Evolutionary conservation across 805 yeast species (phyloP).

Genomic region (Vanderwaltozyma tropicalis): DNA sequence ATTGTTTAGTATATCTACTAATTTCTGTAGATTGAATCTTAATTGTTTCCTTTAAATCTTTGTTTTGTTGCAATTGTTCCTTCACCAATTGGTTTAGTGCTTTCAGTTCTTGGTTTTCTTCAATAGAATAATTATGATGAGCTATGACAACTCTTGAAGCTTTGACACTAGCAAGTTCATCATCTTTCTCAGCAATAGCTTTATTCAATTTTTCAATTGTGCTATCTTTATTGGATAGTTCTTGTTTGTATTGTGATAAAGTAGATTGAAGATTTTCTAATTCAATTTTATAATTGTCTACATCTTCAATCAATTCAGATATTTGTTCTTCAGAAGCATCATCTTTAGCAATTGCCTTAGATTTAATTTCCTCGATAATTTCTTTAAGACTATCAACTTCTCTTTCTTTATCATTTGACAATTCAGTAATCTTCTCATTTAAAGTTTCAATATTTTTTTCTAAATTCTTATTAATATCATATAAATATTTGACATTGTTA

Average conservation of each 20-base stretch:
- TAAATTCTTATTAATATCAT: conserved; percentile 17
- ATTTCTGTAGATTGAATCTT: too few species aligned
- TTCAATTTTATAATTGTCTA: too few species aligned
- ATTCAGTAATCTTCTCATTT: conserved; percentile 30
- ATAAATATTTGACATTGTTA: conserved; percentile 1
- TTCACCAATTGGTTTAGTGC: conserved; percentile 28
- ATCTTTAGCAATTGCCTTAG: too few species aligned
- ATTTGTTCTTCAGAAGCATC: background rate
- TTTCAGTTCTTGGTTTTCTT: conserved; percentile 26
- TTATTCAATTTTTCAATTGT: conserved; percentile 12
- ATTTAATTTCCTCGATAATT: too few species aligned
- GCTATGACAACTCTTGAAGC: conserved; percentile 30
- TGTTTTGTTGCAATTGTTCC: conserved; percentile 25
- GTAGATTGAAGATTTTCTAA: too few species aligned
- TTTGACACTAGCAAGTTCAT: conserved; percentile 20
- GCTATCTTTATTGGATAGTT: too few species aligned
- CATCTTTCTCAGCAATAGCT: conserved; percentile 17
- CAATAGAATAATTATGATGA: conserved; percentile 22
- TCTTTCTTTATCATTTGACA: conserved; percentile 40
- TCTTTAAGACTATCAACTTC: conserved; percentile 46
- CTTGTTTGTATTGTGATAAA: too few species aligned
- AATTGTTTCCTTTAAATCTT: too few species aligned
- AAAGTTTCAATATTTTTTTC: conserved; percentile 20
- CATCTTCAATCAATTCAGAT: background rate
- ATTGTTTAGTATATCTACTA: too few species aligned